Percentiles rank a stretch among this genome's conserved stretches.
Conservation (phyloP, 139 green algal genomes). For the Bryopsis sp. region DNA sequence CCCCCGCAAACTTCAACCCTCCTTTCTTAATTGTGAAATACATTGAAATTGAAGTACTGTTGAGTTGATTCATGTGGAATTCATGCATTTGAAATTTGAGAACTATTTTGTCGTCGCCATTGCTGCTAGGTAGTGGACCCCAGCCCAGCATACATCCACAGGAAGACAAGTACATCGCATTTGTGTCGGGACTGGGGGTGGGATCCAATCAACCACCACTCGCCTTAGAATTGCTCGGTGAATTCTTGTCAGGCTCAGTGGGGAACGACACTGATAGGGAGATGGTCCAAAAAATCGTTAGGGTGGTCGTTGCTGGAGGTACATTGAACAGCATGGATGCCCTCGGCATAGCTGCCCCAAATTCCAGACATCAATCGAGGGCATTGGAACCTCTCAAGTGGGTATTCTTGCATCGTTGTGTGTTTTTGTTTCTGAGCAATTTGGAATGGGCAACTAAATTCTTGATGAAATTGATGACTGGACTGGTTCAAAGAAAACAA, state of each 20-base stretch:
- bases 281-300: conserved; percentile 36
- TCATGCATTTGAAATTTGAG: too few species aligned
- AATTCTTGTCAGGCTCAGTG: background rate
- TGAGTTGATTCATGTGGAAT: too few species aligned
- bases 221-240: background rate
- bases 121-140: too few species aligned
- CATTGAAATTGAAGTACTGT: too few species aligned
- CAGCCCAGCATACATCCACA: too few species aligned
- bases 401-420: background rate
- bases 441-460: too few species aligned
- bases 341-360: conserved; percentile 44
- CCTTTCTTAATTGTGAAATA: too few species aligned
- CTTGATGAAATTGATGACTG: too few species aligned
- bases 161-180: conserved; percentile 65
- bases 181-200: conserved; percentile 84
- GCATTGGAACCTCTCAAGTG: conserved; percentile 41
- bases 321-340: conserved; percentile 35
- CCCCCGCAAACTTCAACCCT: too few species aligned
- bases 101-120: too few species aligned
- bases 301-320: conserved; percentile 62
- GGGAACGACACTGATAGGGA: background rate
- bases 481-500: too few species aligned
- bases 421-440: background rate
- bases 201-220: conserved; percentile 26
- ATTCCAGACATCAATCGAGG: conserved; percentile 42